Evolutionary conservation across 2,329 filamentous ascomycete species (phyloP), one percentile per base, ranked within the genome.

Genomic region (Paraphoma chrysanthemicola): DNA sequence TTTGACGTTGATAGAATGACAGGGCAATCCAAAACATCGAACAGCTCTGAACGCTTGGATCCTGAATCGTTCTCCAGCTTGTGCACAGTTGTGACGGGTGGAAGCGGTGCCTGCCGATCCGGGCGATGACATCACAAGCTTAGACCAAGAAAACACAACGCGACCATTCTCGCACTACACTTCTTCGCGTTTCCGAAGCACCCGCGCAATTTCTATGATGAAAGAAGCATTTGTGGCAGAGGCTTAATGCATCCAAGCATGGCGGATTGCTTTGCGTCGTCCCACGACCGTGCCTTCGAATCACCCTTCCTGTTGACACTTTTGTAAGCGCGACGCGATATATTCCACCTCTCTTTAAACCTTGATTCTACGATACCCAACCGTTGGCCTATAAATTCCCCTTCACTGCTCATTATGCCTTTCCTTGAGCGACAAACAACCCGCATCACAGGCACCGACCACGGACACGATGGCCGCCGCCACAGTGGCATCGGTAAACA

Each of bases 351-450:
- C 16, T 6, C 12, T n/a, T n/a, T 42, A 3, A 4, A 42, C 39
- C 4, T 36, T 36, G 9, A 10, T 36, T 36, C 33, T 14, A 14
- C 33, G 33, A 36, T 36, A 36, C 33, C 33, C 33, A 36, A 6
- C 33, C 33, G 7, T 36, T 42, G 16, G 4, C 39, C 39, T 42
- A 31, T 52, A 11, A 11, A 29, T 12, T 39, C 31, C 9, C 29
- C 44, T 39, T 44, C 12, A 16, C 6, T 23, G 29, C 44, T 14
- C 48, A 62, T n/a, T 11, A 73, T 73, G 69, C 59, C 69, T 16
- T 68, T 65, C 48, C 61, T 71, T 29, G 59, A 68, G 57, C 64
- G 67, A 18, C 68, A 69, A 33, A 68, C 66, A 16, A 70, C 64
- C 18, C 69, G 70, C 28, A 69, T 73, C 18, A 73, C 70, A 1